A percentile compares a stretch with the other conserved stretches of the same genome.
phyloP scores from a whole-genome alignment of 192 early-diverging fungal genomes.

The Lobosporangium transversale region DNA sequence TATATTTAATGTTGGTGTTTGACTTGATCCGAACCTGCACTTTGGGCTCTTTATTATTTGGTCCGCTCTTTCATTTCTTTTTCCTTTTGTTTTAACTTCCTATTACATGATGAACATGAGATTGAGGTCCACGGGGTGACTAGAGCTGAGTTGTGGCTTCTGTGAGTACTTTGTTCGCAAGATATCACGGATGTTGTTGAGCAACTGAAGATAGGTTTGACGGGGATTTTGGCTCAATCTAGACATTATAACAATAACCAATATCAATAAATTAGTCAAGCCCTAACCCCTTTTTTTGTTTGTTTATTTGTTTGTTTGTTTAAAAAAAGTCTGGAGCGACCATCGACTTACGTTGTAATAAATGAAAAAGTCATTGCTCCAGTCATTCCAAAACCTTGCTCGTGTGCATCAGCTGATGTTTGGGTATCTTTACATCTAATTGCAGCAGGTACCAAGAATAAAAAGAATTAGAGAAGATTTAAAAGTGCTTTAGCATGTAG shows the following conservation, averaged over 20 bases:
- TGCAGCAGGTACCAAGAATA: too few species aligned
- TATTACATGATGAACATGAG: constrained; percentile 54
- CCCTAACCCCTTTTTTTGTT: too few species aligned
- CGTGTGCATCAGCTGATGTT: constrained; percentile 82
- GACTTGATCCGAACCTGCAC: too few species aligned
- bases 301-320: too few species aligned
- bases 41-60: constrained; percentile 1
- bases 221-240: constrained; percentile 64
- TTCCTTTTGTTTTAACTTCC: too few species aligned
- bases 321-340: too few species aligned
- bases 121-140: constrained; percentile 54
- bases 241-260: too few species aligned
- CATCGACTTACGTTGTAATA: constrained; percentile 58
- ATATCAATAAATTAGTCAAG: too few species aligned
- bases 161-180: constrained; percentile 74
- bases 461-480: too few species aligned
- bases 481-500: too few species aligned
- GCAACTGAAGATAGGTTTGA: constrained; percentile 75
- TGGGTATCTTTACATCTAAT: constrained; percentile 79
- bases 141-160: constrained; percentile 79
- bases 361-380: constrained; percentile 85
- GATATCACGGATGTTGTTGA: constrained; percentile 74
- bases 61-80: neutral
- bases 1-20: too few species aligned
- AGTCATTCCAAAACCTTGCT: constrained; percentile 65